A percentile compares a stretch with the other conserved stretches of the same genome.
Conservation (phyloP, 768 basidiomycete species). For the Hemileccinum impolitum region DNA sequence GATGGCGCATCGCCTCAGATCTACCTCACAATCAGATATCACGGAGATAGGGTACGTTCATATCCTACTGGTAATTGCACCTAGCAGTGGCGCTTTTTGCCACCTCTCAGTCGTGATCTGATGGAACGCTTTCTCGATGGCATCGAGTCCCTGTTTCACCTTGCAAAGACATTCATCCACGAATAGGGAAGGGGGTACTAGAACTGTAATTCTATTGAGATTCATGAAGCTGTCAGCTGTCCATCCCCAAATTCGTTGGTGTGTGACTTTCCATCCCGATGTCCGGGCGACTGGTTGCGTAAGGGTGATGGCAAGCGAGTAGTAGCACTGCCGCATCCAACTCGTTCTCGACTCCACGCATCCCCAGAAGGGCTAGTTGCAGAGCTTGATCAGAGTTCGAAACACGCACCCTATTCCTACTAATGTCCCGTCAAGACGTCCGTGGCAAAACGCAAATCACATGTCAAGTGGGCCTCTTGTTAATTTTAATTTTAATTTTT, state of each 20-base stretch:
- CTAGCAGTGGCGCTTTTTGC: not conserved
- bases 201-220: not conserved
- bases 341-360: not conserved
- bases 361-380: conserved; percentile 2
- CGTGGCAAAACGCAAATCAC: conserved; percentile 4
- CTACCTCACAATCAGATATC: conserved; percentile 1
- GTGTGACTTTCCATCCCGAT: too few relatives aligned
- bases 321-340: conserved; percentile 9
- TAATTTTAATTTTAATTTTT: not conserved
- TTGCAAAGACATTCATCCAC: not conserved
- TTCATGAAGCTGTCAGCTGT: not conserved
- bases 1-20: not conserved
- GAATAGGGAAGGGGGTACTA: not conserved
- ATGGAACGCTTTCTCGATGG: not conserved
- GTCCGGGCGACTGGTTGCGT: not conserved
- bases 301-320: not conserved
- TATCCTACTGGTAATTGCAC: not conserved
- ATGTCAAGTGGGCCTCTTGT: not conserved
- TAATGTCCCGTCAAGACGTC: conserved; percentile 1
- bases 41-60: conserved; percentile 2
- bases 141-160: conserved; percentile 16
- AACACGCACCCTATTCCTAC: not conserved
- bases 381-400: not conserved
- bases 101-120: not conserved
- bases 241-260: not conserved